These are phyloP conservation scores for Leucosporidium creatinivorum DNA, from an alignment of 768 basidiomycete genomes.

Conservation along the genomic window DNA sequence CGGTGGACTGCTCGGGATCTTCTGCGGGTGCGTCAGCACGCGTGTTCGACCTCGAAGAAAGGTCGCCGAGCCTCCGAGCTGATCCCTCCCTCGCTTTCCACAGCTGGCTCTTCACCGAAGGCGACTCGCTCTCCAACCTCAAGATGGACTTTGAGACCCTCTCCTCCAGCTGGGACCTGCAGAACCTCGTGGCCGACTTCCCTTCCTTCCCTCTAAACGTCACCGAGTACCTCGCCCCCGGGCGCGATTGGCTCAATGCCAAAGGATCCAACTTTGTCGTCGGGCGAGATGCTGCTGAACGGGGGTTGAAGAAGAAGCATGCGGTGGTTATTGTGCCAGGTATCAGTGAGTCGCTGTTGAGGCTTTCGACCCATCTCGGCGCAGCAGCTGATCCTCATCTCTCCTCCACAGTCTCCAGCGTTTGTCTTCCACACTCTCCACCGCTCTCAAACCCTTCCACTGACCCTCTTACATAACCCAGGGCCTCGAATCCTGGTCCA, in stretches of 20 bases:
- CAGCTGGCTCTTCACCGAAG: conserved; percentile 31
- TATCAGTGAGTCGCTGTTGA: conserved; percentile 11
- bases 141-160: conserved; percentile 8
- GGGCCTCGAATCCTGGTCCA: conserved; percentile 89
- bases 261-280: conserved; percentile 19
- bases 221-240: conserved; percentile 18
- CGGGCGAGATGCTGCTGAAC: conserved; percentile 24
- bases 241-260: conserved; percentile 25
- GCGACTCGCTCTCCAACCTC: conserved; percentile 21
- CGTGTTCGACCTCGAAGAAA: too few species aligned
- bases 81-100: not conserved
- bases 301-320: conserved; percentile 34
- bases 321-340: conserved; percentile 37
- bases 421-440: not conserved
- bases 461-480: not conserved
- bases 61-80: not conserved
- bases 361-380: not conserved
- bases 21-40: not conserved
- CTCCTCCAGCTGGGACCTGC: conserved; percentile 24
- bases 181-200: conserved; percentile 21
- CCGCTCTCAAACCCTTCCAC: not conserved
- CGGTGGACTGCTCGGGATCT: conserved; percentile 18
- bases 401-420: not conserved
- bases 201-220: conserved; percentile 20
- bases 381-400: not conserved